Evolutionary conservation across 23 red algal genomes (phyloP), one percentile per base, ranked within the genome.

Genomic region (Gracilaria gracilis): DNA sequence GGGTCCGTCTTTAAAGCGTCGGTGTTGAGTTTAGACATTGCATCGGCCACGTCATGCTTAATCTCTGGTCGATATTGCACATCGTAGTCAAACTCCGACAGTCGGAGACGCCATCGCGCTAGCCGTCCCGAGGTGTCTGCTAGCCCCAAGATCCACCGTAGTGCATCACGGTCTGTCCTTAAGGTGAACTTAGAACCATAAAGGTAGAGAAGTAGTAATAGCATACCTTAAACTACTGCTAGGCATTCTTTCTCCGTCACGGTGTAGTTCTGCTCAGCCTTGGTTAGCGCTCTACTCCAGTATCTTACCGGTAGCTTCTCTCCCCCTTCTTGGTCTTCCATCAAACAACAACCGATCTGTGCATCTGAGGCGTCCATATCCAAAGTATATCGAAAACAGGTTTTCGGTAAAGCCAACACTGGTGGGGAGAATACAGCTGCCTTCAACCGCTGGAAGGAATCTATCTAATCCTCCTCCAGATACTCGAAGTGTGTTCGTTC

Each of bases 391-490:
- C 20, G 57, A 11, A 27, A 1, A 16, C 57, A 13, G 2, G 27
- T 31, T 31, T 67, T 47, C 44, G 69, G 27, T 54, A 76, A 29
- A 20, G 67, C 62, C 62, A 88, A 44, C 8, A 74, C 59, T 17
- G 65, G 84, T 21, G 84, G 62, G 7, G 46, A 27, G 0, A 76
- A 0, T 9, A 88, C 19, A 9, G 33, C 69, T 35, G 39, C 42
- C 47, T 86, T 86, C 61, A 86, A 54, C 21, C 3, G 11, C 14
- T 88, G 13, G 11, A 88, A 88, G 25, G 84, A 66, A 6, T 88
- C 46, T 2, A 44, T 8, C 40, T 76, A 0, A 9, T 88, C 69
- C 21, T 75, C 27, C 23, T 62, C 70, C 4, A 88, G 37, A 1
- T 51, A 28, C 23, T 50, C 19, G 0, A 88, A 88, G 4, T 2